These are phyloP conservation scores for Puccinia sorghi DNA, from an alignment of 1,284 basidiomycete genomes.

Conservation along the genomic window DNA sequence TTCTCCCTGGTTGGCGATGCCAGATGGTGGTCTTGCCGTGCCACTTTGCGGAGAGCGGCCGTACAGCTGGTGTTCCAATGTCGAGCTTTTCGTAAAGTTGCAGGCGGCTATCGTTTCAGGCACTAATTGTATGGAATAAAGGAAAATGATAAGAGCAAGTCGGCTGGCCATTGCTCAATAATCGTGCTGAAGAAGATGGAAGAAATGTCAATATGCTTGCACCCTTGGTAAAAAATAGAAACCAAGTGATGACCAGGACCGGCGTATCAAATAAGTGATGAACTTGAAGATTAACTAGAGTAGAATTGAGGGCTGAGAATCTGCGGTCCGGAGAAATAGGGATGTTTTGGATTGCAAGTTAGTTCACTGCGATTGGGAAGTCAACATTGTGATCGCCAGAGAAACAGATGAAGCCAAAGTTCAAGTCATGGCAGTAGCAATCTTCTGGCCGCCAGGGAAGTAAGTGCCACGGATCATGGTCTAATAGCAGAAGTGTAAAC, in stretches of 20 bases:
- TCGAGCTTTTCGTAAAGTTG: too few relatives aligned
- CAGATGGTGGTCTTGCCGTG: not conserved
- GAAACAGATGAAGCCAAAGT: not conserved
- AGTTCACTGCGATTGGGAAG: not conserved
- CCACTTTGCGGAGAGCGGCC: slow-evolving; percentile 7
- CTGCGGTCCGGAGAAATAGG: not conserved
- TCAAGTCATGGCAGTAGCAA: not conserved
- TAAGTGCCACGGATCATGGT: not conserved
- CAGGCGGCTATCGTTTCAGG: not conserved
- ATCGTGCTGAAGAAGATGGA: not conserved
- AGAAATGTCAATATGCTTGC: not conserved
- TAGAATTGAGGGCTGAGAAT: not conserved
- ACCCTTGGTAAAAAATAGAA: not conserved
- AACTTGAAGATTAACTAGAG: not conserved
- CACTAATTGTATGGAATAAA: not conserved
- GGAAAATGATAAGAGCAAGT: not conserved
- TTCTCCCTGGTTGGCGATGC: not conserved
- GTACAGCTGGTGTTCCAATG: not conserved
- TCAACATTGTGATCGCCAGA: not conserved
- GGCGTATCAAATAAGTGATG: not conserved
- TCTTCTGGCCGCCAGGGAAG: not conserved
- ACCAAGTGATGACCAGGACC: not conserved
- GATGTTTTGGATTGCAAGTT: not conserved
- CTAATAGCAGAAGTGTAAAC: too few relatives aligned
- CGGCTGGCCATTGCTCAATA: not conserved